Evolutionary conservation across 345 rosid species (phyloP).

Genomic region (Eucalyptus lansdowneana): DNA sequence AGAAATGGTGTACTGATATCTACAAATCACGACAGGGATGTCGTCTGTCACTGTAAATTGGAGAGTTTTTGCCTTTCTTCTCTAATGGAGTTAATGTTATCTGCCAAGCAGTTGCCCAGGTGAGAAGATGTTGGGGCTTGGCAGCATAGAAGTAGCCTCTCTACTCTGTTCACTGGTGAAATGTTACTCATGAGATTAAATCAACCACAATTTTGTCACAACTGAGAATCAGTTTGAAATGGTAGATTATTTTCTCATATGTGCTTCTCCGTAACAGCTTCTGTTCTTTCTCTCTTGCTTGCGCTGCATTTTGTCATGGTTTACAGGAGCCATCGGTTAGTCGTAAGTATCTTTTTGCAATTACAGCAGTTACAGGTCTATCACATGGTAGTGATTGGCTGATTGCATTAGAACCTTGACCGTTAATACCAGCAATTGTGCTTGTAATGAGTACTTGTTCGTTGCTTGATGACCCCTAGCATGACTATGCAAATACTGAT

Average conservation of each 20-base stretch:
- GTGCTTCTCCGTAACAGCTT: neutral
- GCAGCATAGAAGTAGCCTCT: neutral
- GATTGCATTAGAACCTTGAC: neutral
- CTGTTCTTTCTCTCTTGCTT: neutral
- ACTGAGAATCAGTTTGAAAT: neutral
- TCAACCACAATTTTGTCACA: neutral
- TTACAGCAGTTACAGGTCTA: neutral
- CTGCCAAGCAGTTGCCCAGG: slow-evolving; percentile 34
- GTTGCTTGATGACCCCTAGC: neutral
- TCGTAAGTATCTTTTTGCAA: neutral
- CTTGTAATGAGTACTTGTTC: neutral
- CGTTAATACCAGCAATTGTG: neutral
- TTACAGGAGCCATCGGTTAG: neutral
- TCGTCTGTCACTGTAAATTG: slow-evolving; percentile 59
- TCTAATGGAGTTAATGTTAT: slow-evolving; percentile 40
- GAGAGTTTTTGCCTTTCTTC: slow-evolving; percentile 64
- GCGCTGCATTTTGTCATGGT: neutral
- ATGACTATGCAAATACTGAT: neutral
- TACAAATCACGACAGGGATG: slow-evolving; percentile 8
- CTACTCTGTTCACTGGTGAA: neutral
- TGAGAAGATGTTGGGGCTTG: slow-evolving; percentile 7
- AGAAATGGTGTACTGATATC: slow-evolving; percentile 66
- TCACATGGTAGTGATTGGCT: neutral
- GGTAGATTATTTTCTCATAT: neutral
- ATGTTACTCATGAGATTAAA: neutral